Conservation (phyloP, 805 yeast genomes). For the Starmera quercuum region DNA sequence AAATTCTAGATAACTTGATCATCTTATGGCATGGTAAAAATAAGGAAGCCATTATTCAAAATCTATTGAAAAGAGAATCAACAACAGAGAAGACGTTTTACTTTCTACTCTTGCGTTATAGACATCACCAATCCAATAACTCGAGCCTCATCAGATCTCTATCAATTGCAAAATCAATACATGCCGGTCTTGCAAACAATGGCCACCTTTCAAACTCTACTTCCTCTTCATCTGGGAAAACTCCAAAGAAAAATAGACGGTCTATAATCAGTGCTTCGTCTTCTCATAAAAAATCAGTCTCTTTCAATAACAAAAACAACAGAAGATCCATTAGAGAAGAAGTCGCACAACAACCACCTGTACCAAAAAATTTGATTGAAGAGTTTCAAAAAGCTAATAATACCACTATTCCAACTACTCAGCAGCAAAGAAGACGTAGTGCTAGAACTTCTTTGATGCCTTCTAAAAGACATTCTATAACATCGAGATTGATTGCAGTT, state of each 20-base stretch:
- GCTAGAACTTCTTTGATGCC: constrained; percentile 31
- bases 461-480: constrained; percentile 60
- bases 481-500: constrained; percentile 61
- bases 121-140: constrained; percentile 50
- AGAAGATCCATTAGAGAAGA: constrained; percentile 18
- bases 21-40: constrained; percentile 78
- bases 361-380: constrained; percentile 7
- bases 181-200: constrained; percentile 3
- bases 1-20: constrained; percentile 66
- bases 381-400: constrained; percentile 5
- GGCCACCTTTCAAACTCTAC: constrained; percentile 5
- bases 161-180: constrained; percentile 22
- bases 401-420: constrained; percentile 14
- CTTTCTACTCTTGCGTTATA: constrained; percentile 63
- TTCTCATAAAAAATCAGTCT: constrained; percentile 41
- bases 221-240: constrained; percentile 6
- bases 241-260: constrained; percentile 32
- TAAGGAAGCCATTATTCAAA: constrained; percentile 44
- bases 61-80: constrained; percentile 46
- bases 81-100: constrained; percentile 79
- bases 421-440: constrained; percentile 14
- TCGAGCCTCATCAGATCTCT: constrained; percentile 20
- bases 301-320: constrained; percentile 30
- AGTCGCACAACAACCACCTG: constrained; percentile 10
- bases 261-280: constrained; percentile 38